Evolutionary conservation across 164 flowering plant species (phyloP), one percentile per base, ranked within the genome.

Genomic region (Magnolia officinalis): DNA sequence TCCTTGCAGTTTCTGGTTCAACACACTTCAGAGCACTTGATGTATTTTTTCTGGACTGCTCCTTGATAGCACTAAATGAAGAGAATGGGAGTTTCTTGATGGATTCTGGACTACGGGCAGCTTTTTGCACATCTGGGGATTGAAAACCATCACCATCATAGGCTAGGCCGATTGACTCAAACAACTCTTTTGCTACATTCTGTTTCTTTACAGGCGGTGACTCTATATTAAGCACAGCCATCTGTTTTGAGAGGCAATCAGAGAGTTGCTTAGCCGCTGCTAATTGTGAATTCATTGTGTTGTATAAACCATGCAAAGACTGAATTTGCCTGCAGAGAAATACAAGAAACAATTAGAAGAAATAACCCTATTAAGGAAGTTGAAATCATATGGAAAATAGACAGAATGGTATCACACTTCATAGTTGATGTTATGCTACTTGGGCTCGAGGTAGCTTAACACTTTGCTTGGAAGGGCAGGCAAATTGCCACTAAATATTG

Each of bases 181-280:
- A 90, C 80, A 96, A 77, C 77, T 96, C 96, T 78, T 87, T 89
- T 77, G 86, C 88, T 2, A 87, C 87, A 80, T 70, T 83, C 68
- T 81, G 79, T 74, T 73, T 77, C 78, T 86, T 90, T 55, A 70
- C 81, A 73, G 84, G 65, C 24, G 91, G 89, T 49, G 93, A 85
- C 50, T 87, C 90, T 49, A 92, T 82, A 52, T 85, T 90, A 77
- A 96, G 82, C 64, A 79, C 72, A 75, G 89, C 77, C 97, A 96
- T 91, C 79, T 94, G 99, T 76, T 87, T 89, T 6, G 97, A 86
- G n/a, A 96, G 97, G 80, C 89, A 87, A 61, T 89, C 96, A 74
- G 97, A 92, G 71, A 92, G 96, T 71, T 89, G 86, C 83, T 91
- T 91, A 3, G 98, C 97, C 64, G 87, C 96, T 63, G 89, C 86